These are phyloP conservation scores for Pseudomicrostroma phylloplanum DNA, from an alignment of 1,284 basidiomycete genomes.

Conservation along the genomic window DNA sequence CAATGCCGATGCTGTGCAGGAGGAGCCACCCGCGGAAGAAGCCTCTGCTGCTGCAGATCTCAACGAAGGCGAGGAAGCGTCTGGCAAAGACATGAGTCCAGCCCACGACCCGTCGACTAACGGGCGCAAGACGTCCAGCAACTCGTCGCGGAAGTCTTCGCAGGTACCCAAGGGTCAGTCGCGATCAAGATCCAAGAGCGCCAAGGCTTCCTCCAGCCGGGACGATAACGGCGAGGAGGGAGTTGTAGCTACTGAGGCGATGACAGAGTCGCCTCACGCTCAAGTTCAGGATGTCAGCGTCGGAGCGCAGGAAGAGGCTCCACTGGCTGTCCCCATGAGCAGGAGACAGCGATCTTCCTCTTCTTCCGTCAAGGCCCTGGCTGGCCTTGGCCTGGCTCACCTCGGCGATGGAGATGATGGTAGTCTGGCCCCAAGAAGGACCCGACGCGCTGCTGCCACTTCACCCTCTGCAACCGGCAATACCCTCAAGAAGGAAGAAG, in stretches of 20 bases:
- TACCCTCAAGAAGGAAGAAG: constrained; percentile 18
- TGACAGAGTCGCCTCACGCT: too few species aligned
- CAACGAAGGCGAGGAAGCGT: not conserved
- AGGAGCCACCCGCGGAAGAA: not conserved
- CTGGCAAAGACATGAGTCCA: not conserved
- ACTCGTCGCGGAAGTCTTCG: not conserved
- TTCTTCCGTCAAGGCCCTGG: constrained; percentile 26
- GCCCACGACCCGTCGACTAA: too few species aligned
- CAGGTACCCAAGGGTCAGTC: not conserved
- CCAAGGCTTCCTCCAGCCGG: too few species aligned
- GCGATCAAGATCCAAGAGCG: too few species aligned
- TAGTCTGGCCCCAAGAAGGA: constrained; percentile 24
- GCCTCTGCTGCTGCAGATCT: not conserved
- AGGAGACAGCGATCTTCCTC: constrained; percentile 10
- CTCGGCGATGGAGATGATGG: constrained; percentile 30
- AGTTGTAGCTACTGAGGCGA: too few species aligned
- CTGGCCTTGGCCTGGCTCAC: constrained; percentile 26
- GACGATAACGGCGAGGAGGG: too few species aligned
- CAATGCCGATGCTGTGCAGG: not conserved
- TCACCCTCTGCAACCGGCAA: constrained; percentile 17
- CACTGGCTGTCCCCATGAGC: not conserved
- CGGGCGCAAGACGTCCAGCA: too few species aligned
- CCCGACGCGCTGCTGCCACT: constrained; percentile 23
- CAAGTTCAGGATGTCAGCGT: too few species aligned
- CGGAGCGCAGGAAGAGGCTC: too few species aligned